phyloP scores from a whole-genome alignment of 73 alveolate genomes.

The Uronychia binucleata region DNA sequence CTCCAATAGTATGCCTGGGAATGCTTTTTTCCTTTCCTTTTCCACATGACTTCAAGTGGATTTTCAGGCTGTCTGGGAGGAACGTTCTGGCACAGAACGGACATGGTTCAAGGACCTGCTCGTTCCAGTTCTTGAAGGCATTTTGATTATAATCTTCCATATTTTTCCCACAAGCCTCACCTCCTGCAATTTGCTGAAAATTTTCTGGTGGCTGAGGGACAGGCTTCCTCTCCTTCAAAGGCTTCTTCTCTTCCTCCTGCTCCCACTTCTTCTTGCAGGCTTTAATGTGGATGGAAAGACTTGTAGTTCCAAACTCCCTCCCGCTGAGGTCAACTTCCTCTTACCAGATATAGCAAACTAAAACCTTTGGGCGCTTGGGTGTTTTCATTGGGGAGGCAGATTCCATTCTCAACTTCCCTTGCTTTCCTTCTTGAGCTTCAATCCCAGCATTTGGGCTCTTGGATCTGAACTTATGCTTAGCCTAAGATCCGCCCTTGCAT shows the following conservation, averaged over 20 bases:
- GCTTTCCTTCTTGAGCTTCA: too few relatives aligned
- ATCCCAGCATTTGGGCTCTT: not conserved
- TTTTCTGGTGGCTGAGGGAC: constrained; percentile 53
- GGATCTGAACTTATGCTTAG: not conserved
- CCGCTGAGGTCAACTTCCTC: constrained; percentile 36
- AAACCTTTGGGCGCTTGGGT: not conserved
- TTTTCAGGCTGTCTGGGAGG: constrained; percentile 78
- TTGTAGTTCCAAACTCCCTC: constrained; percentile 79
- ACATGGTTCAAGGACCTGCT: constrained; percentile 83
- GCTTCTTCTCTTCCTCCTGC: constrained; percentile 52
- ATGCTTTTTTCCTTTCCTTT: not conserved
- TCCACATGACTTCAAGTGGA: constrained; percentile 57
- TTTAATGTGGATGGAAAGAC: constrained; percentile 69
- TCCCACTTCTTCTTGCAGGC: constrained; percentile 76
- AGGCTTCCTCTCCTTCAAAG: constrained; percentile 58
- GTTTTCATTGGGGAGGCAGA: not conserved
- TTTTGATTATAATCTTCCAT: constrained; percentile 76
- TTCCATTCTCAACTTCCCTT: too few relatives aligned
- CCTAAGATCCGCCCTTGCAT: constrained; percentile 18
- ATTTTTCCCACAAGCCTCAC: not conserved
- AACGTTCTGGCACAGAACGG: constrained; percentile 92
- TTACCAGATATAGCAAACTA: not conserved
- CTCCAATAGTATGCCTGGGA: not conserved
- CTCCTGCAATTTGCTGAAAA: constrained; percentile 33
- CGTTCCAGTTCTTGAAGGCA: constrained; percentile 87